Conservation (phyloP, 1,139 yeast species). For the Yamadazyma trypodendri region DNA sequence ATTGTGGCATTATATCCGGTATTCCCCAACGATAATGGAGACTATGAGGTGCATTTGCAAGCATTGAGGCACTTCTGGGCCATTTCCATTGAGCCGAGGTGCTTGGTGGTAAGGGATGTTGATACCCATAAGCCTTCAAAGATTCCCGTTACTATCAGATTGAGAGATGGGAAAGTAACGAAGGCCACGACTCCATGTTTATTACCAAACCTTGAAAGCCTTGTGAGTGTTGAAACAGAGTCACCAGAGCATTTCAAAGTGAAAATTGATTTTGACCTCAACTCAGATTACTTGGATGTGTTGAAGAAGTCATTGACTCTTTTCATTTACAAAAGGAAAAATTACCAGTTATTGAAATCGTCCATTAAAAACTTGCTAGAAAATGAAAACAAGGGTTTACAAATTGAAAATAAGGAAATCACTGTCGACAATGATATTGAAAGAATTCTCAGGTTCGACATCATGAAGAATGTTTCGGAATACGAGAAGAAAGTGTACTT, state of each 20-base stretch:
- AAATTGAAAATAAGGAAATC: slow-evolving; percentile 30
- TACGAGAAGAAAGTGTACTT: slow-evolving; percentile 38
- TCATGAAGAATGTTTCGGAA: slow-evolving; percentile 24
- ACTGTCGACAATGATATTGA: slow-evolving; percentile 24
- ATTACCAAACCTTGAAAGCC: slow-evolving; percentile 57
- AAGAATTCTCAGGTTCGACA: slow-evolving; percentile 19
- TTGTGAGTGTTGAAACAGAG: slow-evolving; percentile 41
- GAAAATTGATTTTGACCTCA: slow-evolving; percentile 36
- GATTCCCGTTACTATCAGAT: slow-evolving; percentile 47
- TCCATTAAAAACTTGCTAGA: slow-evolving; percentile 36
- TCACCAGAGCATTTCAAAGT: slow-evolving; percentile 48
- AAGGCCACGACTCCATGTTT: slow-evolving; percentile 59
- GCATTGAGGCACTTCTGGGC: slow-evolving; percentile 94
- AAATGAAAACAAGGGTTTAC: slow-evolving; percentile 30
- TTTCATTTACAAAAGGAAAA: slow-evolving; percentile 48
- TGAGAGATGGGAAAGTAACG: slow-evolving; percentile 36
- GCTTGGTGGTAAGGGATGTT: slow-evolving; percentile 73
- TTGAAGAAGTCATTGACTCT: slow-evolving; percentile 48
- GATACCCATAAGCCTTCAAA: slow-evolving; percentile 53
- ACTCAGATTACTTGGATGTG: slow-evolving; percentile 38
- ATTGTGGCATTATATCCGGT: slow-evolving; percentile 75
- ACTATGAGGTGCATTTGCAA: slow-evolving; percentile 66
- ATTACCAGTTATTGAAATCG: slow-evolving; percentile 40
- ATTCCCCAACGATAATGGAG: slow-evolving; percentile 50
- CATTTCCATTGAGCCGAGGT: slow-evolving; percentile 75